These are phyloP conservation scores for Paecilomyces niveus DNA, from an alignment of 2,329 filamentous ascomycete species.

Conservation along the genomic window DNA sequence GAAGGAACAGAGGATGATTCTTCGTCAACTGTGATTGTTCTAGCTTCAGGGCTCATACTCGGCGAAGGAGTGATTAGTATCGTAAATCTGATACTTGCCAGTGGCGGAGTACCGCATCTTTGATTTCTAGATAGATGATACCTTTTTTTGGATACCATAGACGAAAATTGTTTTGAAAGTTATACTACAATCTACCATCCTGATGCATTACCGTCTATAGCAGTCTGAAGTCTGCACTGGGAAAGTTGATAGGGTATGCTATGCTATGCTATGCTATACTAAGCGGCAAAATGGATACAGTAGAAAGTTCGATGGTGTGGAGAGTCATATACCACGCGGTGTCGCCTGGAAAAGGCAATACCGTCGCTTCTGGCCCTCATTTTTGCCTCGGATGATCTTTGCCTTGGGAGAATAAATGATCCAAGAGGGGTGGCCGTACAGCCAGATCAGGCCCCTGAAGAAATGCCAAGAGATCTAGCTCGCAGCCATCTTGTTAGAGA, in stretches of 20 bases:
- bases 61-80: slow-evolving; percentile 91
- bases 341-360: not conserved
- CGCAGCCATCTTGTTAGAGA: not conserved
- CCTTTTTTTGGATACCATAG: not conserved
- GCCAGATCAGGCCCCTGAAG: not conserved
- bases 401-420: not conserved
- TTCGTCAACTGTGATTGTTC: slow-evolving; percentile 68
- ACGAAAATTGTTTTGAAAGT: not conserved
- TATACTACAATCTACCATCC: not conserved
- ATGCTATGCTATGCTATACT: not conserved
- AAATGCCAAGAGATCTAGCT: not conserved
- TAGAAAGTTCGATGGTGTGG: not conserved
- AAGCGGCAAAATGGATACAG: not conserved
- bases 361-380: not conserved
- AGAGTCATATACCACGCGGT: not conserved
- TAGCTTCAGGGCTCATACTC: slow-evolving; percentile 83
- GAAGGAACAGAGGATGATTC: slow-evolving; percentile 22
- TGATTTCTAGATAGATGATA: slow-evolving; percentile 22
- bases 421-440: no score
- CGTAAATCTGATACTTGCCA: slow-evolving; percentile 76
- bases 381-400: not conserved
- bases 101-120: slow-evolving; percentile 66
- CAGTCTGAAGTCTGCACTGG: not conserved
- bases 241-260: not conserved
- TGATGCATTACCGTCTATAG: not conserved